Base-by-base conservation (phyloP, 176 grass and related monocot genomes). In the Pharus latifolius region DNA sequence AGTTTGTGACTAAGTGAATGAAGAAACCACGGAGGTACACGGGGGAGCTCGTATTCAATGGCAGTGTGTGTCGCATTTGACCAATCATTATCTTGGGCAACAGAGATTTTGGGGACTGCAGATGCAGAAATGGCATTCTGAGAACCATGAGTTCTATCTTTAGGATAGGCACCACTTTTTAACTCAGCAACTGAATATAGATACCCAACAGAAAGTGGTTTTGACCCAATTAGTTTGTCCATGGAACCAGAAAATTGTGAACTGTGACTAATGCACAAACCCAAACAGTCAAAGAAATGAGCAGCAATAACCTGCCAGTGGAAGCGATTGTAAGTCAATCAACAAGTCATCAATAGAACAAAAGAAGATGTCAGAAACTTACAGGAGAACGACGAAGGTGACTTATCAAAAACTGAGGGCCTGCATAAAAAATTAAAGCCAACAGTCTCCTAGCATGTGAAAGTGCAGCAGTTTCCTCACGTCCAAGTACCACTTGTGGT, bases 21-120 rank as follows among this genome's bases (percentile, higher is more conserved):
- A 69, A 60, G 66, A 93, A 98, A 93, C 94, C 94, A 98, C 43
- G 94, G 82, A 72, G 94, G 94, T 59, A 90, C 75, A 75, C 87
- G 89, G 52, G 94, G 94, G 22, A 98, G 65, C 46, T 91, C 89
- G 34, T 75, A 81, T 22, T 83, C 75, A 73, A 48, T 70, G 9
- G 54, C 17, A 74, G 75, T 55, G 20, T 80, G 53, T 54, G 52
- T 31, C 46, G 49, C 50, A 77, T 65, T 75, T 56, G 58, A 28
- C 34, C 63, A 73, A 64, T 75, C 71, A 35, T 77, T 63, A 67
- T 91, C 84, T 81, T 78, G 78, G 34, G 88, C 57, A 68, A 88
- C 46, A 85, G 78, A 84, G 52, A 92, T 80, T 80, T 88, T 82
- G 45, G 84, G 69, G 46, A 68, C 46, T 78, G 63, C 30, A 46